These are phyloP conservation scores for Discostella stelligera DNA, from an alignment of 352 stramenopile species.

Conservation along the genomic window DNA sequence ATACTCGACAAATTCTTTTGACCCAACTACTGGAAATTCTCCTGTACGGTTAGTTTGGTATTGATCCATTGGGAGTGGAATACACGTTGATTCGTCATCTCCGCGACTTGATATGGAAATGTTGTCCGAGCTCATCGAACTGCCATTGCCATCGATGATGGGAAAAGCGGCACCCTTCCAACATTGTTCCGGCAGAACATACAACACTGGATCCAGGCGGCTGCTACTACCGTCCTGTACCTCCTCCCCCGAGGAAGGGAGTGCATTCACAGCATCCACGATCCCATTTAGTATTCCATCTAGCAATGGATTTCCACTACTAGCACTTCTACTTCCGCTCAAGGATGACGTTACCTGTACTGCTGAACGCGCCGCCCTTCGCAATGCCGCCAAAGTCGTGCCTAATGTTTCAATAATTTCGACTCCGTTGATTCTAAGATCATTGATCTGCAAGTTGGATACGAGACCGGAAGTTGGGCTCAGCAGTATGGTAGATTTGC, in stretches of 20 bases:
- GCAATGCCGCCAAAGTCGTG: conserved; percentile 28
- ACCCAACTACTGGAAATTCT: conserved; percentile 18
- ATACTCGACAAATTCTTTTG: conserved; percentile 39
- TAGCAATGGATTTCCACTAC: conserved; percentile 28
- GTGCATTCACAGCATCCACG: conserved; percentile 35
- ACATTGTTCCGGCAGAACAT: conserved; percentile 16
- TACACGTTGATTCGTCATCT: conserved; percentile 9
- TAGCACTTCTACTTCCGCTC: neutral
- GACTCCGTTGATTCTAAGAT: conserved; percentile 31
- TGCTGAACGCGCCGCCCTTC: conserved; percentile 15
- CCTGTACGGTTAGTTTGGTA: neutral
- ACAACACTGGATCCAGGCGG: conserved; percentile 11
- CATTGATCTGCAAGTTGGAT: conserved; percentile 28
- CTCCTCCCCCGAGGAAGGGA: conserved; percentile 9
- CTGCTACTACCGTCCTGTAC: neutral
- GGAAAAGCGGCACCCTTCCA: conserved; percentile 22
- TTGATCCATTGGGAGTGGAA: conserved; percentile 19
- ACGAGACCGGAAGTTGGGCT: conserved; percentile 21
- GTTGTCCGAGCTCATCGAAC: neutral
- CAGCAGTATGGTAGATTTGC: conserved; percentile 17
- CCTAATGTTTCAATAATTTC: conserved; percentile 28
- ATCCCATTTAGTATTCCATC: conserved; percentile 36
- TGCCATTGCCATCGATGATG: neutral
- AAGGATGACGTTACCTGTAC: conserved; percentile 9
- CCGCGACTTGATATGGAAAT: neutral